Evolutionary conservation across 2,329 filamentous ascomycete species (phyloP).

Genomic region (Neobulgaria alba): DNA sequence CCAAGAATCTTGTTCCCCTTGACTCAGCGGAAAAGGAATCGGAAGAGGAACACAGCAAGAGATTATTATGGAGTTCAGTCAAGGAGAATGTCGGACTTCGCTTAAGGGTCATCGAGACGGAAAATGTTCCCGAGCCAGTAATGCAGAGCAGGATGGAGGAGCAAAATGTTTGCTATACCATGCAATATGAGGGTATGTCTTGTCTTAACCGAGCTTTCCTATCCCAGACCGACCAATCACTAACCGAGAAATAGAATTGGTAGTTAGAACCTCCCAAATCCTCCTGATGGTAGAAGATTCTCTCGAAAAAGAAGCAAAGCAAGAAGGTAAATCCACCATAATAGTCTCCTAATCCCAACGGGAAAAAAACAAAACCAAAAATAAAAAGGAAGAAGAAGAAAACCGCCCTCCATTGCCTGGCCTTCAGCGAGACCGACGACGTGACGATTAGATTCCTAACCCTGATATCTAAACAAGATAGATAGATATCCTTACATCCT

Average conservation of each 20-base stretch:
- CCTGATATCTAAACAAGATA: too few species aligned
- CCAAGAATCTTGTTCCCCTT: not conserved
- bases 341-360: slow-evolving; percentile 40
- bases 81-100: slow-evolving; percentile 57
- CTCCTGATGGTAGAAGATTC: slow-evolving; percentile 59
- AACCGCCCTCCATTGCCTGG: slow-evolving; percentile 8
- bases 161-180: slow-evolving; percentile 55
- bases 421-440: slow-evolving; percentile 8
- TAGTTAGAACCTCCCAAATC: slow-evolving; percentile 55
- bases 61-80: slow-evolving; percentile 60
- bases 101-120: slow-evolving; percentile 52
- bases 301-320: slow-evolving; percentile 47
- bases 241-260: slow-evolving; percentile 45
- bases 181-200: slow-evolving; percentile 61
- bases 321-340: slow-evolving; percentile 58
- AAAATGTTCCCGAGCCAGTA: slow-evolving; percentile 38
- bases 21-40: not conserved
- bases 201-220: not conserved
- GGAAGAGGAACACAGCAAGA: slow-evolving; percentile 26
- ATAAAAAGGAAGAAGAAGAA: not conserved
- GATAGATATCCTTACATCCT: too few species aligned
- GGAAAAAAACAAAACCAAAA: slow-evolving; percentile 1
- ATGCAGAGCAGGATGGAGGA: slow-evolving; percentile 43
- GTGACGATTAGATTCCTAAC: too few species aligned
- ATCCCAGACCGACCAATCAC: slow-evolving; percentile 7